Conservation (phyloP, 805 yeast species). For the Saccharomycopsis vini region DNA sequence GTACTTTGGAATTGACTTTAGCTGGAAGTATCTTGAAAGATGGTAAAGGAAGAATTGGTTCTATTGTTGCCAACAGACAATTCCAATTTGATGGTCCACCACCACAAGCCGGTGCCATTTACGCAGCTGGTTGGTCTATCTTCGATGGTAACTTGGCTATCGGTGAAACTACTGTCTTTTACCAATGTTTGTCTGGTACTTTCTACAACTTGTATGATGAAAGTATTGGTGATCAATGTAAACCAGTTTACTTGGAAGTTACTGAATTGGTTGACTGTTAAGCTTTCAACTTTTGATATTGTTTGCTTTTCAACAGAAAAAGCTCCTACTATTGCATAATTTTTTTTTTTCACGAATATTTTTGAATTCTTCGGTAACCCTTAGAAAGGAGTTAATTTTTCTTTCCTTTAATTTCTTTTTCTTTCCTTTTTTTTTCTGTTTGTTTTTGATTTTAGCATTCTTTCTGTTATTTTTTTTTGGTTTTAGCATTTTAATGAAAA, state of each 20-base stretch:
- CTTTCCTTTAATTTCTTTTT: too few relatives aligned
- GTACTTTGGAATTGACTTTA: constrained; percentile 49
- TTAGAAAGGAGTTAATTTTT: too few relatives aligned
- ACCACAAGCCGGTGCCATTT: constrained; percentile 72
- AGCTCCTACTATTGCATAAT: too few relatives aligned
- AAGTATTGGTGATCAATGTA: constrained; percentile 52
- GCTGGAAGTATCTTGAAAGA: constrained; percentile 45
- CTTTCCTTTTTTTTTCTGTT: too few relatives aligned
- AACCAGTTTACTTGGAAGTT: constrained; percentile 49
- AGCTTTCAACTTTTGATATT: too few relatives aligned
- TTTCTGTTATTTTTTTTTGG: too few relatives aligned
- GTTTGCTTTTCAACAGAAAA: too few relatives aligned
- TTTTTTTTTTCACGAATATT: too few relatives aligned
- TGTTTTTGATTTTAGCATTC: too few relatives aligned
- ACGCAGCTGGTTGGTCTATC: constrained; percentile 59
- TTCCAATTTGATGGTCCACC: constrained; percentile 84
- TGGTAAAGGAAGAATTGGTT: constrained; percentile 57
- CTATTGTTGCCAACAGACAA: constrained; percentile 76
- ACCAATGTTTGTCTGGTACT: constrained; percentile 66
- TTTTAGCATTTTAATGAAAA: too few relatives aligned
- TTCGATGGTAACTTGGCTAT: constrained; percentile 54
- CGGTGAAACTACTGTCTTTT: constrained; percentile 53
- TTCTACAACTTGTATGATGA: constrained; percentile 74
- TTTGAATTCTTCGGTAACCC: too few relatives aligned
- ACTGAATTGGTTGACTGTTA: constrained; percentile 52